Conservation (phyloP, 164 flowering plant genomes). For the Pachysandra terminalis region DNA sequence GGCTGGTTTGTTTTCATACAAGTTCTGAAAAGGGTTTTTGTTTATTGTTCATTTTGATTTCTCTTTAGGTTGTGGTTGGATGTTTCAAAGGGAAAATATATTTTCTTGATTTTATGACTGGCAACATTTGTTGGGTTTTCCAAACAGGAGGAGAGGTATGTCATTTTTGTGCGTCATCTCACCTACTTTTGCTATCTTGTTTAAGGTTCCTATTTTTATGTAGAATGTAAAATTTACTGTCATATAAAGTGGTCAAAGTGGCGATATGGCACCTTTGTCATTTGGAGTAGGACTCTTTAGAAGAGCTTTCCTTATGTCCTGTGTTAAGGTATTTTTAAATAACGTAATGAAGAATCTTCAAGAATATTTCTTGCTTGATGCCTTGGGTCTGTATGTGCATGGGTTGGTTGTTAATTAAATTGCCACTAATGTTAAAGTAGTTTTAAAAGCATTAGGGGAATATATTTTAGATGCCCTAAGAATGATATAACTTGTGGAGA, state of each 20-base stretch:
- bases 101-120: slow-evolving; percentile 67
- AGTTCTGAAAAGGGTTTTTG: slow-evolving; percentile 2
- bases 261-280: not conserved
- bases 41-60: slow-evolving; percentile 5
- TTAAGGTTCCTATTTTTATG: not conserved
- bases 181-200: not conserved
- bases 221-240: not conserved
- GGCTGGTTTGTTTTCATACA: not conserved
- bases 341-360: too few species aligned
- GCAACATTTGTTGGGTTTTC: slow-evolving; percentile 68
- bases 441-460: too few species aligned
- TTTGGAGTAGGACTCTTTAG: too few species aligned
- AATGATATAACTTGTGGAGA: too few species aligned
- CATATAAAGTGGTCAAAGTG: not conserved
- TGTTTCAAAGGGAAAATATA: slow-evolving; percentile 85
- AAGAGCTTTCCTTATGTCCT: too few species aligned
- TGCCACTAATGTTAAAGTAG: too few species aligned
- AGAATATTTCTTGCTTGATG: too few species aligned
- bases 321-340: too few species aligned
- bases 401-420: too few species aligned
- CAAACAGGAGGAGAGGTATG: slow-evolving; percentile 83
- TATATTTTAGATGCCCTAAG: too few species aligned
- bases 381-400: too few species aligned
- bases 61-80: slow-evolving; percentile 74
- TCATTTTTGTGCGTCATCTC: not conserved